Conservation (phyloP, 805 yeast species). For the Millerago galiae region DNA sequence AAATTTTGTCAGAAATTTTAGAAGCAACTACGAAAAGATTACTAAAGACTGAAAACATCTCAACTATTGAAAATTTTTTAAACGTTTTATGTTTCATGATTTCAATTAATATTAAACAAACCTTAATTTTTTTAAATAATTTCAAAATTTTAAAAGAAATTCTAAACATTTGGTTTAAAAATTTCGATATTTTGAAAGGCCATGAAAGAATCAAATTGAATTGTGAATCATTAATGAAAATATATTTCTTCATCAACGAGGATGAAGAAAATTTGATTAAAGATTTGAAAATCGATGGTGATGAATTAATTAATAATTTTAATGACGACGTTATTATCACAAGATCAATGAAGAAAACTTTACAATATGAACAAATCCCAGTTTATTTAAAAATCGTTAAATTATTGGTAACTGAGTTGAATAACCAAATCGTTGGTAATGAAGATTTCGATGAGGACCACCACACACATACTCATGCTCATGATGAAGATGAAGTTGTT, state of each 20-base stretch:
- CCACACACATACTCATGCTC: slow-evolving; percentile 38
- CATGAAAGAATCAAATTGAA: slow-evolving; percentile 54
- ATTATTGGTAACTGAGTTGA: slow-evolving; percentile 62
- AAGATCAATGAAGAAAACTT: slow-evolving; percentile 69
- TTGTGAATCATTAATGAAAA: slow-evolving; percentile 62
- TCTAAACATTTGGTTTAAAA: slow-evolving; percentile 74
- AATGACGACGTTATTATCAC: slow-evolving; percentile 67
- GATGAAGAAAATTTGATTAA: slow-evolving; percentile 21
- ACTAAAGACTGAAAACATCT: slow-evolving; percentile 55
- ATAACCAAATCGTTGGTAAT: slow-evolving; percentile 43
- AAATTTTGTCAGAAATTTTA: slow-evolving; percentile 46
- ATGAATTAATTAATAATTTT: slow-evolving; percentile 47
- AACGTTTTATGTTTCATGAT: slow-evolving; percentile 72
- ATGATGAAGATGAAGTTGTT: slow-evolving; percentile 53
- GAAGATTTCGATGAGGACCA: slow-evolving; percentile 26
- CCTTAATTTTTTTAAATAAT: slow-evolving; percentile 51
- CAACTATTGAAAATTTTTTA: slow-evolving; percentile 71
- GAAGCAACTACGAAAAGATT: slow-evolving; percentile 69
- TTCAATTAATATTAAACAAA: slow-evolving; percentile 51
- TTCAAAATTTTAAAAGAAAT: slow-evolving; percentile 39
- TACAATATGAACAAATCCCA: slow-evolving; percentile 55
- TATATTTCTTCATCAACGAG: slow-evolving; percentile 54
- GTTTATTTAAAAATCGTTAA: slow-evolving; percentile 70
- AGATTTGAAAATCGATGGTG: slow-evolving; percentile 70
- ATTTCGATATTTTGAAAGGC: slow-evolving; percentile 79